These are phyloP conservation scores for Backusella australiensis DNA, from an alignment of 192 early-diverging fungal species.

Conservation along the genomic window DNA sequence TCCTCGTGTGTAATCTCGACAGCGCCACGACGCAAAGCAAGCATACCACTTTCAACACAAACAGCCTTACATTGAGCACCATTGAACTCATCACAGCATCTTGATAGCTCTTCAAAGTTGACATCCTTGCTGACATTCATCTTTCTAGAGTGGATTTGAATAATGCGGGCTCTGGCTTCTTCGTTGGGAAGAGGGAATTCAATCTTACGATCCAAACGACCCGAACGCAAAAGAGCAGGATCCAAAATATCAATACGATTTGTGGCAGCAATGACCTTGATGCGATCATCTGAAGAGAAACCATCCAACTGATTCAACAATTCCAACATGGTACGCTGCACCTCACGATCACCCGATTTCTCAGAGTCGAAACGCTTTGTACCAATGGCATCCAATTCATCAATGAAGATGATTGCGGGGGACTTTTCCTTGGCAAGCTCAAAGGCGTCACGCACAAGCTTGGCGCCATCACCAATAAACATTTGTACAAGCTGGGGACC, in stretches of 20 bases:
- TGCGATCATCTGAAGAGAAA: constrained; percentile 91
- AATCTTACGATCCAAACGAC: constrained; percentile 90
- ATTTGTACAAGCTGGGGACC: constrained; percentile 97
- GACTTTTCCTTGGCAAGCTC: constrained; percentile 97
- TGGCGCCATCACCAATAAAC: constrained; percentile 98
- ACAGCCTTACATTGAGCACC: constrained; percentile 99
- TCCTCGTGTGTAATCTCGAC: constrained; percentile 92
- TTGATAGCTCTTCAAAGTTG: constrained; percentile 94
- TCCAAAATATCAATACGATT: constrained; percentile 95
- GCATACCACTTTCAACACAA: constrained; percentile 88
- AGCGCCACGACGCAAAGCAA: constrained; percentile 89
- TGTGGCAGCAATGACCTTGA: constrained; percentile 99
- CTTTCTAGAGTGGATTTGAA: constrained; percentile 97
- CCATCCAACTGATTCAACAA: constrained; percentile 97
- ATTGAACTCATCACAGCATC: constrained; percentile 98
- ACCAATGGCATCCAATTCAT: constrained; percentile 97
- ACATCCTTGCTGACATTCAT: constrained; percentile 95
- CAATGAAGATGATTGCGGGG: constrained; percentile 98
- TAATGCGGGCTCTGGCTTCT: constrained; percentile 90
- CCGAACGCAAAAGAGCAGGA: constrained; percentile 84
- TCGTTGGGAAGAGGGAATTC: constrained; percentile 93
- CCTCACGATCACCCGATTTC: constrained; percentile 97
- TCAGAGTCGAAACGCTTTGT: constrained; percentile 99
- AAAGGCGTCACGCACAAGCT: constrained; percentile 97
- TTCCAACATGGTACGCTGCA: constrained; percentile 99